These are phyloP conservation scores for Candida argentea DNA, from an alignment of 805 yeast genomes.

Conservation along the genomic window DNA sequence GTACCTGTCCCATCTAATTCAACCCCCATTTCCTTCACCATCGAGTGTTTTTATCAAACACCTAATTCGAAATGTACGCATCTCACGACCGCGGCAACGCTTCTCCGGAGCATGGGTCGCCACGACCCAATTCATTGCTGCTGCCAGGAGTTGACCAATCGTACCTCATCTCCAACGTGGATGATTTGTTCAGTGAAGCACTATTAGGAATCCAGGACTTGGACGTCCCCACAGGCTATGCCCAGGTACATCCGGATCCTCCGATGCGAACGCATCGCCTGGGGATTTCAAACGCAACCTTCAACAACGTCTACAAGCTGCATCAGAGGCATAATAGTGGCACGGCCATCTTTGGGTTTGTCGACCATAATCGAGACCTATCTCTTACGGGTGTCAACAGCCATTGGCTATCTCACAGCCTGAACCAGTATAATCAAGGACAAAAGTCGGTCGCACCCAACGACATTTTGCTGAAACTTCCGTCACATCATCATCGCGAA, in stretches of 20 bases:
- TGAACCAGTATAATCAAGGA: constrained; percentile 12
- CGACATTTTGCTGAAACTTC: constrained; percentile 17
- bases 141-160: constrained; percentile 45
- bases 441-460: constrained; percentile 25
- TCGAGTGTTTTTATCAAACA: too few relatives aligned
- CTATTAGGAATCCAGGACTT: constrained; percentile 48
- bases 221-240: constrained; percentile 46
- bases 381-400: constrained; percentile 42
- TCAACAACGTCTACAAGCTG: constrained; percentile 6
- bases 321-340: constrained; percentile 66
- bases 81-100: too few relatives aligned
- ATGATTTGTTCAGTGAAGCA: constrained; percentile 47
- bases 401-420: constrained; percentile 12
- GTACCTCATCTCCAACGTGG: constrained; percentile 36
- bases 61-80: too few relatives aligned
- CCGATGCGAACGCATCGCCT: constrained; percentile 1
- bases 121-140: constrained; percentile 36
- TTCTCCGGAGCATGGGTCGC: too few relatives aligned
- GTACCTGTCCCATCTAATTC: too few relatives aligned
- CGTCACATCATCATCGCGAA: constrained; percentile 3
- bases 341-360: constrained; percentile 70
- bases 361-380: constrained; percentile 52
- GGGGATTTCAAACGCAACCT: constrained; percentile 6
- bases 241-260: constrained; percentile 8
- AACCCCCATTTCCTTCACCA: too few relatives aligned